These are phyloP conservation scores for Hypomyces rosellus DNA, from an alignment of 2,329 filamentous ascomycete species.

Conservation along the genomic window DNA sequence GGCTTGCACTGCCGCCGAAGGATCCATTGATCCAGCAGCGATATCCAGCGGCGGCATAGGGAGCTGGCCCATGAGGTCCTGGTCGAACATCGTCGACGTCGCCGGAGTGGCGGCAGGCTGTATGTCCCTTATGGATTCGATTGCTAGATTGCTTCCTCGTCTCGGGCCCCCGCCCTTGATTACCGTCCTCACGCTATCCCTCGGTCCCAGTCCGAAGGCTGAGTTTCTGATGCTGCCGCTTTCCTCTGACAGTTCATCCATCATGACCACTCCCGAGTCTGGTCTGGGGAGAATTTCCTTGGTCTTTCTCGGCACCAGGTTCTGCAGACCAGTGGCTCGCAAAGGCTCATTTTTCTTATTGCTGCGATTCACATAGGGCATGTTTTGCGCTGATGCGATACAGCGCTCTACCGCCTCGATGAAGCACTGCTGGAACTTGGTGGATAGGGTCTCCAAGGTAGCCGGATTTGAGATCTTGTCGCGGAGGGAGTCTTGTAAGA, in stretches of 20 bases:
- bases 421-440: slow-evolving; percentile 36
- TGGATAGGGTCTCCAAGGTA: slow-evolving; percentile 32
- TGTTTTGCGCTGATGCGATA: slow-evolving; percentile 27
- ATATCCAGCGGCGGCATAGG: slow-evolving; percentile 16
- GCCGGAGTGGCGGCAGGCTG: slow-evolving; percentile 12
- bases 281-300: slow-evolving; percentile 25
- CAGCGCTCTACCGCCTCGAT: slow-evolving; percentile 33
- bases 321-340: slow-evolving; percentile 16
- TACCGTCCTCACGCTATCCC: slow-evolving; percentile 28
- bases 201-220: slow-evolving; percentile 15
- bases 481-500: slow-evolving; percentile 27
- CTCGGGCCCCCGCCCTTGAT: slow-evolving; percentile 15
- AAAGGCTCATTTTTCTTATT: slow-evolving; percentile 32
- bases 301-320: slow-evolving; percentile 17
- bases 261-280: slow-evolving; percentile 33
- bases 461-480: slow-evolving; percentile 33
- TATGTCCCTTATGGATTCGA: slow-evolving; percentile 17
- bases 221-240: slow-evolving; percentile 24
- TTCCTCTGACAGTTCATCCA: slow-evolving; percentile 32
- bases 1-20: slow-evolving; percentile 19
- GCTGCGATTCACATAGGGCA: slow-evolving; percentile 35
- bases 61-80: slow-evolving; percentile 15
- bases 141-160: slow-evolving; percentile 20
- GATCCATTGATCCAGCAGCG: slow-evolving; percentile 10
- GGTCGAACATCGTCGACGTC: slow-evolving; percentile 15